Evolutionary conservation across 1,139 yeast genomes (phyloP), one percentile per base, ranked within the genome.

Genomic region (Hansenula lynferdii): DNA sequence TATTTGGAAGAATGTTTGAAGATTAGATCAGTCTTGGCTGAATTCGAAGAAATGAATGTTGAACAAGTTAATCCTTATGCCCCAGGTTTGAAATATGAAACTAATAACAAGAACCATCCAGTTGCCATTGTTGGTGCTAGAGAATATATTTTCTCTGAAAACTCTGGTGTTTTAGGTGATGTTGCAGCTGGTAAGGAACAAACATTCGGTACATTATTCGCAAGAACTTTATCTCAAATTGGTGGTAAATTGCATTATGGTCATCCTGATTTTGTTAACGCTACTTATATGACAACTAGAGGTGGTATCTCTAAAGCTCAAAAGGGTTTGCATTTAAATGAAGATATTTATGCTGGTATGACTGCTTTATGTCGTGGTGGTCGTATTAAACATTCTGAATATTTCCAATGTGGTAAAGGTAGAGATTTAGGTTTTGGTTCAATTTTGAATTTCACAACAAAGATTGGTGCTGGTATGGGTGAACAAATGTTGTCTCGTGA

Each of bases 401-500:
- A 90, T 71, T 92, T 86, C 70, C 98, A 92, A 70, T 92, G 98
- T 80, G 98, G 98, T 84, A 92, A 92, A 70, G 98, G 98, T 70
- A 89, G 98, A 81, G 98, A 92, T 82, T 80, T 92, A 72, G 98
- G 98, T 70, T 92, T 92, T 67, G 97, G 97, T 48, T 90, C 98
- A 30, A 89, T 92, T 76, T 79, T 92, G 74, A 92, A 92, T 70
- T 92, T 92, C 80, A 92, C 97, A 27, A 92, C 98, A 45, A 92
- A 92, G 76, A 92, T 92, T 80, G 98, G 98, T 75, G 96, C 97
- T 58, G 98, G 98, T 85, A 92, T 92, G 98, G 98, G 98, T 70
- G 98, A 92, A 69, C 98, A 92, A 69, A 90, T 92, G 94, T 74
- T 92, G 61, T 89, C 97, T 42, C 85, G 98, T 72, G 98, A 92